Evolutionary conservation across 2,329 filamentous ascomycete genomes (phyloP).

Genomic region (Arthrobotrys entomopaga): DNA sequence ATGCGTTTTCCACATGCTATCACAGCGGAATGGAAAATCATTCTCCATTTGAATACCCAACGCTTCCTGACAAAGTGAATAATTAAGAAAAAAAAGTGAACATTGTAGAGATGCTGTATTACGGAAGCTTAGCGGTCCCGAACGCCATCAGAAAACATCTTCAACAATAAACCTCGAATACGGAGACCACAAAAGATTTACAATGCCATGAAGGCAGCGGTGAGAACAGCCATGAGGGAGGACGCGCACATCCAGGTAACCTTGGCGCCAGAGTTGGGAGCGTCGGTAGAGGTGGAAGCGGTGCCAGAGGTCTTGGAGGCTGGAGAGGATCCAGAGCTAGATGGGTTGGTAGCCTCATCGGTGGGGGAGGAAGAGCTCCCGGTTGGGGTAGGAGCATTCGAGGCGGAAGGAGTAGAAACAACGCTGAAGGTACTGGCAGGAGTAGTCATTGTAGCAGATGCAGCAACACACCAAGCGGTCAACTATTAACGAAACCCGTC

Average conservation of each 20-base stretch:
- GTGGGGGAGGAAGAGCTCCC: conserved; percentile 11
- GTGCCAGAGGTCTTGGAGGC: conserved; percentile 7
- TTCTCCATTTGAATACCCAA: not conserved
- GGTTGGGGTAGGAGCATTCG: conserved; percentile 5
- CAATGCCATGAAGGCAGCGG: conserved; percentile 54
- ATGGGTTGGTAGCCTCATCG: conserved; percentile 2
- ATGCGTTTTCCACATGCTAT: not conserved
- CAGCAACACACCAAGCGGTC: conserved; percentile 48
- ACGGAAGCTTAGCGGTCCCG: not conserved
- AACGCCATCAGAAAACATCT: not conserved
- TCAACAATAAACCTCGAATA: not conserved
- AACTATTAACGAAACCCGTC: conserved; percentile 21
- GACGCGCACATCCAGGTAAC: conserved; percentile 55
- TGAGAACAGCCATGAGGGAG: conserved; percentile 51
- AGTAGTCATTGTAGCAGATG: conserved; percentile 33
- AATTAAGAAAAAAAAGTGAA: not conserved
- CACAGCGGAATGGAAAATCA: not conserved
- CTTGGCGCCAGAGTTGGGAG: conserved; percentile 33
- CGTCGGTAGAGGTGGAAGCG: conserved; percentile 25
- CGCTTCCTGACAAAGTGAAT: not conserved
- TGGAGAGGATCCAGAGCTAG: conserved; percentile 20
- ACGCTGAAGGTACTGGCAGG: conserved; percentile 15
- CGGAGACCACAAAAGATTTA: conserved; percentile 9
- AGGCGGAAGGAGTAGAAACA: conserved; percentile 31
- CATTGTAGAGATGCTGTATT: not conserved